Base-by-base conservation (phyloP, 768 basidiomycete species). In the Lepiota subincarnata region DNA sequence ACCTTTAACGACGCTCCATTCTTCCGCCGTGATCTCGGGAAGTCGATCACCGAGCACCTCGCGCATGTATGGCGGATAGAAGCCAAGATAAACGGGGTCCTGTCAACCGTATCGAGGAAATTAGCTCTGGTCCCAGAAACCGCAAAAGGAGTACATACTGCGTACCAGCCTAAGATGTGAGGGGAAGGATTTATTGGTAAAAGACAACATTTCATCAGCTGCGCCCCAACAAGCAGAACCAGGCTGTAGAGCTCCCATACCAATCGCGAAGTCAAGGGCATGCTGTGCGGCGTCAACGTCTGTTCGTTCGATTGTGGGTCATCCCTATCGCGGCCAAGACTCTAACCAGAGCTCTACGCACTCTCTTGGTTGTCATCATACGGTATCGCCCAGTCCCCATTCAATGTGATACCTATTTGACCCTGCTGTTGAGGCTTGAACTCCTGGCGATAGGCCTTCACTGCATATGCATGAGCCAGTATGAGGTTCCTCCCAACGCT, bases 331-430 rank as follows among this genome's bases (percentile, higher is more conserved):
- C n/a, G 28, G 55, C 20, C 14, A 35, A 44, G 38, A 18, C 51
- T 31, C 55, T 42, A 7, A 43, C 35, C 13, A 48, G 38, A 42
- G 35, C 18, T 37, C 12, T 5, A 71, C 83, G 59, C 62, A 89
- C 88, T 89, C 61, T 83, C 81, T 8, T 79, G 81, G 37, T 66
- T 74, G 57, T 86, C 77, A 58, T 88, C 84, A 56, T 82, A 89
- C 6, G 89, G 87, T 65, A 85, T 80, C 28, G 79, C 73, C 84
- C 84, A 88, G 64, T 87, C 84, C 10, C 86, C 84, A 59, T 89
- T 89, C 41, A 89, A 72, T 0, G 88, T 89, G 62, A 91, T 88
- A n/a, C 87, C 87, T 59, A 90, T 86, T 58, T 76, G 70, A 19
- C 87, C 89, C 8, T 77, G 72, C 64, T 89, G 86, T 1, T 56